Evolutionary conservation across 257 asterid genomes (phyloP).

Genomic region (Galeopsis tetrahit): DNA sequence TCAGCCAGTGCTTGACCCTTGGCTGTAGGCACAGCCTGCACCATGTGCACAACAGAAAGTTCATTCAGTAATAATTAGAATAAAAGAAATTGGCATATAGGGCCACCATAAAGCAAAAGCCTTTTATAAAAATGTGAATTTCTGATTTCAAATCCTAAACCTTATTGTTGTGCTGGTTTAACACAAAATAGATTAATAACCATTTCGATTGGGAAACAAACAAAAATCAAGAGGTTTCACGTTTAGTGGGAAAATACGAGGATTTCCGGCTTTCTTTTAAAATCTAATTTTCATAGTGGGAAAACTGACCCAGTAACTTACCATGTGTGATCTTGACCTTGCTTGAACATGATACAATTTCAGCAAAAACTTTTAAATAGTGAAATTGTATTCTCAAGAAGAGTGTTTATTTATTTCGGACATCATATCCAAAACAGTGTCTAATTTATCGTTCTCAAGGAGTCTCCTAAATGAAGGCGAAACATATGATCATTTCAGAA

Average conservation of each 20-base stretch:
- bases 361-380: background rate
- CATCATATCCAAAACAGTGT: background rate
- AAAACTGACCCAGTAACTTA: background rate
- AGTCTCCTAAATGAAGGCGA: background rate
- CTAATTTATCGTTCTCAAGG: background rate
- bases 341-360: background rate
- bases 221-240: background rate
- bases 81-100: background rate
- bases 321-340: background rate
- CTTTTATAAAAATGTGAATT: background rate
- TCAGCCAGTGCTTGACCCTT: constrained; percentile 80
- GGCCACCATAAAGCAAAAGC: background rate
- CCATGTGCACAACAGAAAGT: constrained; percentile 19
- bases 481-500: background rate
- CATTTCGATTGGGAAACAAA: background rate
- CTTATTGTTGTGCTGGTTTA: background rate
- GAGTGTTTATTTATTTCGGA: background rate
- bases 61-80: background rate
- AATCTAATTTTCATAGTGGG: background rate
- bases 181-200: background rate
- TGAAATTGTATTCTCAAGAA: background rate
- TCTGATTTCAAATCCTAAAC: background rate
- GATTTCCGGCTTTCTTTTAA: background rate
- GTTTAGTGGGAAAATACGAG: background rate
- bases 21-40: constrained; percentile 50